Evolutionary conservation across 2,329 filamentous ascomycete species (phyloP), one percentile per base, ranked within the genome.

Genomic region (Coniella vitis): DNA sequence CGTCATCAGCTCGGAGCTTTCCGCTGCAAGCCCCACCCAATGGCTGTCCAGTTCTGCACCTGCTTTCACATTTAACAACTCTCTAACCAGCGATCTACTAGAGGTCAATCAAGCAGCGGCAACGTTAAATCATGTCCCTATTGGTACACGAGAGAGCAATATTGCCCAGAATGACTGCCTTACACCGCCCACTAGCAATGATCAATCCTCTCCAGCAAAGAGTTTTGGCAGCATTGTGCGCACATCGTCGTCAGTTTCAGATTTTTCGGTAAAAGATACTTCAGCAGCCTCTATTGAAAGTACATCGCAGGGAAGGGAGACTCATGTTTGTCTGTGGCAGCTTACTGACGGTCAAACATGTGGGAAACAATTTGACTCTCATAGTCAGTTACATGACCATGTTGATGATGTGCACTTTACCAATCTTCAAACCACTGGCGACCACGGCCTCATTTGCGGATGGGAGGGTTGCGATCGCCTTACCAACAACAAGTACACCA

Each of bases 401-500:
- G 34, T 49, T 13, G 42, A 45, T 7, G 41, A 52, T 31, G 25
- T 55, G 14, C 55, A 57, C 35, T 48, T 57, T 5, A 43, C 41
- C n/a, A 41, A 29, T 16, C 31, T 38, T 12, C 37, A 53, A 40
- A 19, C 39, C 31, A 42, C 32, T 12, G 40, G 31, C 14, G 45
- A 53, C 43, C 31, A 53, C 48, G 38, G 43, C 22, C 19, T 54
- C 54, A 22, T 47, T 2, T 53, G 51, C 31, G 29, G 22, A 4
- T 53, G 51, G 51, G 20, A 32, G 17, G 51, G 29, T n/a, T 85
- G 81, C 61, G 67, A 66, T 31, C 74, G 79, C n/a, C 65, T 59
- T 31, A 54, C 53, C 64, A 34, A 69, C 63, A 41, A 69, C 31
- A 65, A 72, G 32, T 54, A 54, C 64, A 32, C 69, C 63, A 40